A percentile compares a stretch with the other conserved stretches of the same genome.
Conservation (phyloP, 371 early-diverging fungal species). For the Mucor lusitanicus region DNA sequence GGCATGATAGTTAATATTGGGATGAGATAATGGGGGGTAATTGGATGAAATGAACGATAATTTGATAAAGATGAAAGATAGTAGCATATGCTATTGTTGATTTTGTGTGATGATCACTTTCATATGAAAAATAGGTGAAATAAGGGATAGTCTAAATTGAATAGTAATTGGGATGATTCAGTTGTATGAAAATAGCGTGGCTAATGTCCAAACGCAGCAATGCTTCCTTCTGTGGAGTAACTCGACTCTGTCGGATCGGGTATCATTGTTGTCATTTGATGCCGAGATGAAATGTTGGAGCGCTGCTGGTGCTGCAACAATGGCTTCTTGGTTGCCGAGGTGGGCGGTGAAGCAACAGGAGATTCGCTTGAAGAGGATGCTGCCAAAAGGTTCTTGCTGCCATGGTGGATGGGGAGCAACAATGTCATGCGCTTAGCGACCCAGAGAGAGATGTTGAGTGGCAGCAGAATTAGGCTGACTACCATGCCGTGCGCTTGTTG, state of each 20-base stretch:
- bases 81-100: neutral
- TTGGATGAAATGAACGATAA: neutral
- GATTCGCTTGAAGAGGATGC: neutral
- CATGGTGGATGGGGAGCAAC: slow-evolving; percentile 7
- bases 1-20: neutral
- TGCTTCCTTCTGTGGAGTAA: slow-evolving; percentile 17
- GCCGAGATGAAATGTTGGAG: neutral
- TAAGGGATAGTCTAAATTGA: neutral
- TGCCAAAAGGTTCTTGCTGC: neutral
- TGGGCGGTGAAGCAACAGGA: neutral
- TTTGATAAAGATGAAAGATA: neutral
- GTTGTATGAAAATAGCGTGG: neutral
- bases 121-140: neutral
- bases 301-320: neutral
- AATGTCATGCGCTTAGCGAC: slow-evolving; percentile 34
- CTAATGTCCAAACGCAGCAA: slow-evolving; percentile 19
- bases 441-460: slow-evolving; percentile 47
- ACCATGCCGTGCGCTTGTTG: slow-evolving; percentile 32
- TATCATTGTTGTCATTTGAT: slow-evolving; percentile 5
- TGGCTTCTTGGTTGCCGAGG: neutral
- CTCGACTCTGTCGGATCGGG: slow-evolving; percentile 13
- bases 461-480: slow-evolving; percentile 39
- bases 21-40: neutral
- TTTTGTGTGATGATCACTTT: neutral
- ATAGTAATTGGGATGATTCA: neutral